Evolutionary conservation across 2,329 filamentous ascomycete genomes (phyloP), one percentile per base, ranked within the genome.

Genomic region (Colletotrichum gigasporum): DNA sequence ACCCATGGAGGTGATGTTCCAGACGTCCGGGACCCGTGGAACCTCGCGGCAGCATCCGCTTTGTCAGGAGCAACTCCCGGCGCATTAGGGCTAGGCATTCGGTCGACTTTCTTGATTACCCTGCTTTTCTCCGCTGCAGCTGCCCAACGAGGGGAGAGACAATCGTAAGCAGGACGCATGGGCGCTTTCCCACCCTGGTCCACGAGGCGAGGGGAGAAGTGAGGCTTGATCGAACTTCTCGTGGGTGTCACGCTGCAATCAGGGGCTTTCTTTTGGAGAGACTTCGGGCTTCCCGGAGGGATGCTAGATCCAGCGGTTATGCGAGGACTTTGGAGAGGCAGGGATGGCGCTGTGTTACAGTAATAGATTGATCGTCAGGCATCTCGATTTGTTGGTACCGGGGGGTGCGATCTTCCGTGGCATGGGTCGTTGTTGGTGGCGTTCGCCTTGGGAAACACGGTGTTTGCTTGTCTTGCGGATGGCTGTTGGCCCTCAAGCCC

Each of bases 1-100:
- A n/a, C n/a, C n/a, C n/a, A n/a, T 42, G n/a, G 12, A 26, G 32
- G 9, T 5, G 24, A 22, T 50, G 56, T 64, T 54, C 61, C 48
- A 26, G 24, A 54, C 18, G 22, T 22, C 14, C 30, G 48, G 56
- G 24, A 16, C 26, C 20, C 18, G 61, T 61, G 61, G 24, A 3
- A 64, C 56, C 5, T 28, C 32, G 20, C 35, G 34, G 48, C 22
- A 35, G 41, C 26, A 32, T 50, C 22, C 30, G 35, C 42, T 35
- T 42, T 50, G 32, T 35, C 42, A 7, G 16, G 35, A 14, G 2
- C 44, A 16, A 37, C 35, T 20, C n/a, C n/a, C 30, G 47, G 32
- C 32, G 14, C 12, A 6, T 37, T 14, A n/a, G 30, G 20, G 20
- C 22, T n/a, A 32, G 28, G n/a, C n/a, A n/a, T n/a, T n/a, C n/a